These are phyloP conservation scores for Telopea speciosissima DNA, from an alignment of 177 flowering plant genomes.

Conservation along the genomic window DNA sequence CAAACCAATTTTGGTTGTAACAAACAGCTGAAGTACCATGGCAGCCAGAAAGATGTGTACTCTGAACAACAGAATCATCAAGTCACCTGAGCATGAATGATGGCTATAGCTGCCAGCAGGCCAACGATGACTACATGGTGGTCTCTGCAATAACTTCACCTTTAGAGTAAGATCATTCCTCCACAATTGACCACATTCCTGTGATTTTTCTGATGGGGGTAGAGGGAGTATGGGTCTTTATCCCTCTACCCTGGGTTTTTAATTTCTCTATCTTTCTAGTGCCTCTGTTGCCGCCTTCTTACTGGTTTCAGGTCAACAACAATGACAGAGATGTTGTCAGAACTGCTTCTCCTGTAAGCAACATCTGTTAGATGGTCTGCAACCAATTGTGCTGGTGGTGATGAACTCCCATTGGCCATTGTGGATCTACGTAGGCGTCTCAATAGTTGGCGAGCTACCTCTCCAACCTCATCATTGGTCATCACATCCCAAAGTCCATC, in stretches of 20 bases:
- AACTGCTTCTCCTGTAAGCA: constrained; percentile 49
- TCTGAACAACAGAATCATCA: not conserved
- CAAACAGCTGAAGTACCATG: not conserved
- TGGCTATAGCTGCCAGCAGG: not conserved
- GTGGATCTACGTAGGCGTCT: constrained; percentile 36
- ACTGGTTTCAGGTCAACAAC: constrained; percentile 63
- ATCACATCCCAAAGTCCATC: constrained; percentile 89
- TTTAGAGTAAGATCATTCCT: not conserved
- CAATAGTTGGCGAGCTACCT: constrained; percentile 46
- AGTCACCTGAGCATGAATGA: not conserved
- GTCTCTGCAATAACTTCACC: not conserved
- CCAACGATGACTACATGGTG: not conserved
- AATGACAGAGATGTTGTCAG: constrained; percentile 62
- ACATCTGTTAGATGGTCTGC: constrained; percentile 61
- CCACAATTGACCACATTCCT: not conserved
- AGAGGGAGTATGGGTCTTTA: not conserved
- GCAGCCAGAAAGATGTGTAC: not conserved
- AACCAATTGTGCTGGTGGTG: constrained; percentile 48
- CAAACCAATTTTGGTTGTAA: constrained; percentile 3
- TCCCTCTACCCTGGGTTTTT: not conserved
- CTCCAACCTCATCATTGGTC: constrained; percentile 72
- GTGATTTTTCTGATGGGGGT: not conserved
- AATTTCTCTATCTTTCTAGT: constrained; percentile 10
- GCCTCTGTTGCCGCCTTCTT: constrained; percentile 39
- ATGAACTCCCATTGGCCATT: constrained; percentile 19